Evolutionary conservation across 306 rosid genomes (phyloP).

Genomic region (Geum urbanum): DNA sequence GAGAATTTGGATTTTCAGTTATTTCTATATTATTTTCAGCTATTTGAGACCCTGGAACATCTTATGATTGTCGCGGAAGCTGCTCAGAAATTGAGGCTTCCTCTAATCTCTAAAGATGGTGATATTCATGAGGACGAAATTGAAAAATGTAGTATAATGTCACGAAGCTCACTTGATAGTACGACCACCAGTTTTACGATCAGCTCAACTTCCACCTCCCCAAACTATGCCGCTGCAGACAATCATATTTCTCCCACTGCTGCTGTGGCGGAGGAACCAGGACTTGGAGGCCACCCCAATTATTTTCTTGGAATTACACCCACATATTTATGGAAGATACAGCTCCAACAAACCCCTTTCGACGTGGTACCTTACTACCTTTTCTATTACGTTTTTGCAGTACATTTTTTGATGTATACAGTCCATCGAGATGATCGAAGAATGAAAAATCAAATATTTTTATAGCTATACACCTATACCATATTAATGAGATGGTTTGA

Average conservation of each 20-base stretch:
- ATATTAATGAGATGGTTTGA: conserved; percentile 10
- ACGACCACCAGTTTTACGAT: conserved; percentile 41
- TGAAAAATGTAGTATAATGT: conserved; percentile 60
- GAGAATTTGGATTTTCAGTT: conserved; percentile 11
- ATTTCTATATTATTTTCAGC: conserved; percentile 50
- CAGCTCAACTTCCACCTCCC: conserved; percentile 60
- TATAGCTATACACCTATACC: neutral
- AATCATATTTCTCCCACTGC: conserved; percentile 34
- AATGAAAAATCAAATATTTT: no score
- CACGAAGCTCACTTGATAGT: conserved; percentile 74
- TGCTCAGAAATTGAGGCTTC: conserved; percentile 84
- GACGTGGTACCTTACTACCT: conserved; percentile 62
- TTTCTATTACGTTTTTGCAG: neutral
- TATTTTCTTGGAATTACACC: conserved; percentile 87
- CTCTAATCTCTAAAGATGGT: conserved; percentile 86
- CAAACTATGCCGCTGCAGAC: conserved; percentile 51
- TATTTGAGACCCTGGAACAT: conserved; percentile 82
- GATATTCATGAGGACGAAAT: conserved; percentile 82
- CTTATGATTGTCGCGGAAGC: conserved; percentile 87
- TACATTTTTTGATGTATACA: conserved; percentile 3
- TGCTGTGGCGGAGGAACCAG: conserved; percentile 52
- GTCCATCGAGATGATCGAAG: conserved; percentile 12
- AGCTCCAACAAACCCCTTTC: conserved; percentile 57
- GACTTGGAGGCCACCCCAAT: conserved; percentile 83
- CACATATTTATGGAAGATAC: conserved; percentile 83